Conservation (phyloP, 2,329 filamentous ascomycete genomes). For the Cytospora schulzeri region DNA sequence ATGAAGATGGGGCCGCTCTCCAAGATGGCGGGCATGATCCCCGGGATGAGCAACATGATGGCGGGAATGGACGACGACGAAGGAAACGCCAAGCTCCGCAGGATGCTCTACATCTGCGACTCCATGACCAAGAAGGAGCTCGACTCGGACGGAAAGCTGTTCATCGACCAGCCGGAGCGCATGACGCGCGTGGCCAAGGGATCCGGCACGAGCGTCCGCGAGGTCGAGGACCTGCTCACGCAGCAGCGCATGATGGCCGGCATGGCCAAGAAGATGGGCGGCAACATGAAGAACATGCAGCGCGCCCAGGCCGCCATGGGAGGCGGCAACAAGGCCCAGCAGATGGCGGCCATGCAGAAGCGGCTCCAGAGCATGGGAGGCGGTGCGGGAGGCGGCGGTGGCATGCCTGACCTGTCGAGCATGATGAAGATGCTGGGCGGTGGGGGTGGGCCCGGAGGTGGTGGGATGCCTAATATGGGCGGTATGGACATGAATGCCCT, state of each 20-base stretch:
- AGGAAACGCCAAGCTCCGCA: conserved; percentile 87
- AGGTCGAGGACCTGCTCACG: conserved; percentile 95
- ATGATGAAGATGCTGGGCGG: conserved; percentile 92
- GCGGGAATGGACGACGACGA: conserved; percentile 97
- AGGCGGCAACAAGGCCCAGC: conserved; percentile 87
- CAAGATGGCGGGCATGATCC: conserved; percentile 99
- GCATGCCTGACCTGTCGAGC: conserved; percentile 80
- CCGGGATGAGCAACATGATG: conserved; percentile 91
- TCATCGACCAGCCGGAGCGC: conserved; percentile 86
- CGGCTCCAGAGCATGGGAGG: conserved; percentile 90
- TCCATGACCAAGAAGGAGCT: conserved; percentile 97
- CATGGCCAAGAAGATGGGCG: conserved; percentile 99
- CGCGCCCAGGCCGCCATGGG: conserved; percentile 88
- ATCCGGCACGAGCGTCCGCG: conserved; percentile 84
- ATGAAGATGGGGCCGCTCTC: conserved; percentile 99
- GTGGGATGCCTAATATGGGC: conserved; percentile 69
- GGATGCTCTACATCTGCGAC: conserved; percentile 99
- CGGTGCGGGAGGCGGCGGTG: conserved; percentile 61
- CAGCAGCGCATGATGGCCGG: conserved; percentile 98
- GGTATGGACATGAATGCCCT: conserved; percentile 42
- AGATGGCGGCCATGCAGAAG: conserved; percentile 97
- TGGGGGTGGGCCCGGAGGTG: conserved; percentile 60
- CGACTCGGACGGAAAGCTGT: conserved; percentile 91
- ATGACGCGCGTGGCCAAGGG: conserved; percentile 92
- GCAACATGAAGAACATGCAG: conserved; percentile 97